phyloP scores from a whole-genome alignment of 2,329 filamentous ascomycete species.

The Sporothrix inflata region DNA sequence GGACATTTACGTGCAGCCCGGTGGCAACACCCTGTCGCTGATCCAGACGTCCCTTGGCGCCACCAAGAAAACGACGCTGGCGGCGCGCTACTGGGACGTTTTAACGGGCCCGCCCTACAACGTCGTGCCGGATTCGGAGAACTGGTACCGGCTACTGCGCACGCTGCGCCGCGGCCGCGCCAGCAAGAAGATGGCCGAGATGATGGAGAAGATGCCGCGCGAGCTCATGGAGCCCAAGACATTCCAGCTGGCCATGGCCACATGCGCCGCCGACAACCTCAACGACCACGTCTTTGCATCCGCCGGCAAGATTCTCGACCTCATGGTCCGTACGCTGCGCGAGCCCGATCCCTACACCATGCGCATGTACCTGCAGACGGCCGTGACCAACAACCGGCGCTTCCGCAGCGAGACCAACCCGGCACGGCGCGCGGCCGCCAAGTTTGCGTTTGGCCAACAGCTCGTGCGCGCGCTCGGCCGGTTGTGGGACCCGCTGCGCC shows the following conservation, averaged over 20 bases:
- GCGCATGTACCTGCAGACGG: slow-evolving; percentile 59
- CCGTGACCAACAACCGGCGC: slow-evolving; percentile 52
- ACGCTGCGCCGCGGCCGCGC: slow-evolving; percentile 67
- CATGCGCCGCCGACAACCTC: slow-evolving; percentile 75
- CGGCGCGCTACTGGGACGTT: slow-evolving; percentile 76
- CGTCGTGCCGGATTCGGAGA: slow-evolving; percentile 72
- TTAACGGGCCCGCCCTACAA: slow-evolving; percentile 62
- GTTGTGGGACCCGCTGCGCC: slow-evolving; percentile 54
- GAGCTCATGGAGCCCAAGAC: slow-evolving; percentile 53
- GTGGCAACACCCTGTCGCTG: slow-evolving; percentile 66
- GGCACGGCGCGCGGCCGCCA: slow-evolving; percentile 43
- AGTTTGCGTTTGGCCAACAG: slow-evolving; percentile 53
- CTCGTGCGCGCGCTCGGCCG: slow-evolving; percentile 54
- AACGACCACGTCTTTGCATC: slow-evolving; percentile 71
- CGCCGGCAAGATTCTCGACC: slow-evolving; percentile 65
- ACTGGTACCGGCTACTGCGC: slow-evolving; percentile 70
- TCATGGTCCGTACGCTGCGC: slow-evolving; percentile 56
- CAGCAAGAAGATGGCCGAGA: slow-evolving; percentile 61
- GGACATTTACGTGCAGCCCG: slow-evolving; percentile 46
- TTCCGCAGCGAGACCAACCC: slow-evolving; percentile 42
- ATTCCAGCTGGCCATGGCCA: slow-evolving; percentile 73
- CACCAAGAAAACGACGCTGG: slow-evolving; percentile 63
- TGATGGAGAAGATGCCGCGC: slow-evolving; percentile 60
- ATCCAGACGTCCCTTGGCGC: slow-evolving; percentile 66
- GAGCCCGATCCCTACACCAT: slow-evolving; percentile 57